A percentile compares a stretch with the other conserved stretches of the same genome.
Conservation (phyloP, 2,329 filamentous ascomycete genomes). For the Penicillium sp. region DNA sequence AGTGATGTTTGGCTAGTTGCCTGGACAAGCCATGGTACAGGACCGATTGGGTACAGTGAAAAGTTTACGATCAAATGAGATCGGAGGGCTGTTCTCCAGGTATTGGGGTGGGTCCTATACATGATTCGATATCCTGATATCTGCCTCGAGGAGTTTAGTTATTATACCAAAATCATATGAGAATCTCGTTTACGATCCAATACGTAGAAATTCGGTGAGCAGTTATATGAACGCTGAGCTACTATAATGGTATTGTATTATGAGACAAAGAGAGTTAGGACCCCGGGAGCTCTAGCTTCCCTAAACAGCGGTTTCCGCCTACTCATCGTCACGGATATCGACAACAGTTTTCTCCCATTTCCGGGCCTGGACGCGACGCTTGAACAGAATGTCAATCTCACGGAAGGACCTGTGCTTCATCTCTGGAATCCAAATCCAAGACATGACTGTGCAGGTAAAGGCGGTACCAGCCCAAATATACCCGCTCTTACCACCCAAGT, state of each 20-base stretch:
- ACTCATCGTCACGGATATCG: conserved; percentile 64
- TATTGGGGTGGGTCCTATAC: no score
- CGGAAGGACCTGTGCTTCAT: conserved; percentile 61
- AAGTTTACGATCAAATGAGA: conserved; percentile 1
- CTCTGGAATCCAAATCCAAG: conserved; percentile 56
- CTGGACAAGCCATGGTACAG: background rate
- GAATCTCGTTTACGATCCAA: no score
- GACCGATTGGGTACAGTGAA: conserved; percentile 1
- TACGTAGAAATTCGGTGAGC: background rate
- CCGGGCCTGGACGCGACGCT: conserved; percentile 55
- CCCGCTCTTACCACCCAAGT: conserved; percentile 58
- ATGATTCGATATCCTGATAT: no score
- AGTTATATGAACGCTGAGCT: no score
- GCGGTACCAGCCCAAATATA: conserved; percentile 63
- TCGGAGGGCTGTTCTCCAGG: no score
- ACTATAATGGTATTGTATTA: no score
- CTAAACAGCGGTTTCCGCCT: conserved; percentile 37
- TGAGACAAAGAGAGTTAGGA: no score
- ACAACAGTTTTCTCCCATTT: conserved; percentile 37
- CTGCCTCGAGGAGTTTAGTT: no score
- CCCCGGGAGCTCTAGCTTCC: background rate
- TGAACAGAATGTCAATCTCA: conserved; percentile 64
- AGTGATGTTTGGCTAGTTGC: conserved; percentile 3
- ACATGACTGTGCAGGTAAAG: conserved; percentile 54
- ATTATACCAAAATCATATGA: no score